phyloP scores from a whole-genome alignment of 1,139 yeast species.

The Kodamaea alishanica region DNA sequence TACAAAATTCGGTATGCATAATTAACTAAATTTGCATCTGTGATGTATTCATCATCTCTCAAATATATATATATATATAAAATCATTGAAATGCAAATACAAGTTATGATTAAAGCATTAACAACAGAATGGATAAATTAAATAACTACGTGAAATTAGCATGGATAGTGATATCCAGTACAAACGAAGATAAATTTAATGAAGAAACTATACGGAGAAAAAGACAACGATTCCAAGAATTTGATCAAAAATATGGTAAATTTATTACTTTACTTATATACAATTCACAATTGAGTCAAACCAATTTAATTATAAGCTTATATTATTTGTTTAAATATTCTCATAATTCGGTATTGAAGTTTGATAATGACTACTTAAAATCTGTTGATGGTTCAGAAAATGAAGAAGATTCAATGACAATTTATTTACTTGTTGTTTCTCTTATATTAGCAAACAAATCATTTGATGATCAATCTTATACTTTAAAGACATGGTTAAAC shows the following conservation, averaged over 20 bases:
- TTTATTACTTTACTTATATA: slow-evolving; percentile 21
- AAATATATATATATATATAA: background rate
- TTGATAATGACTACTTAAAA: slow-evolving; percentile 3
- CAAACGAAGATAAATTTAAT: background rate
- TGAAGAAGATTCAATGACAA: slow-evolving; percentile 20
- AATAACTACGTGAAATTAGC: slow-evolving; percentile 11
- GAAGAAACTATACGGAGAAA: background rate
- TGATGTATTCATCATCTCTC: too few relatives aligned
- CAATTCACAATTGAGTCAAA: slow-evolving; percentile 28
- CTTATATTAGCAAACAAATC: slow-evolving; percentile 47
- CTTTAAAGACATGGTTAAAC: slow-evolving; percentile 49
- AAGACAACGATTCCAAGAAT: slow-evolving; percentile 10
- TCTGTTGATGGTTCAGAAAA: slow-evolving; percentile 9
- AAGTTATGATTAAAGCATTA: background rate
- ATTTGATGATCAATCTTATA: slow-evolving; percentile 50
- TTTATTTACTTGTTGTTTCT: slow-evolving; percentile 30
- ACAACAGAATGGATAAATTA: slow-evolving; percentile 3
- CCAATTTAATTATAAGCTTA: slow-evolving; percentile 30
- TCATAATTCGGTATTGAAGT: slow-evolving; percentile 11
- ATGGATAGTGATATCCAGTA: slow-evolving; percentile 12
- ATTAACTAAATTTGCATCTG: too few relatives aligned
- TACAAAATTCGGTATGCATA: too few relatives aligned
- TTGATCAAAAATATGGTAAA: slow-evolving; percentile 17
- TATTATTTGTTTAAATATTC: slow-evolving; percentile 30
- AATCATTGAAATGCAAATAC: background rate